Conservation (phyloP, 495 filamentous ascomycete genomes). For the Penicillium egyptiacum region DNA sequence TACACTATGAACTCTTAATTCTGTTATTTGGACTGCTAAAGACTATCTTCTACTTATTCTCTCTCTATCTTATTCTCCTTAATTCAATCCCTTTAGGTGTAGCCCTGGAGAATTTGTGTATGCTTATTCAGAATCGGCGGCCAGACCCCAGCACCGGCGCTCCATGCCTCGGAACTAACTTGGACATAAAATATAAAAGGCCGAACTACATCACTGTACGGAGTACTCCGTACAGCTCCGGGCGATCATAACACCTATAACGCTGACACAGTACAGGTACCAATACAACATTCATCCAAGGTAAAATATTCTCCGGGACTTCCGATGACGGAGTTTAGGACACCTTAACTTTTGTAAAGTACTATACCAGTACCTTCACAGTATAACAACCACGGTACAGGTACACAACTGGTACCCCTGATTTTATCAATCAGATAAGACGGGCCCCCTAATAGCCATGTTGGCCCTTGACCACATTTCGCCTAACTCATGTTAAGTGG, state of each 20-base stretch:
- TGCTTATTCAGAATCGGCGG: conserved; percentile 4
- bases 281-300: background rate
- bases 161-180: background rate
- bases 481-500: conserved; percentile 14
- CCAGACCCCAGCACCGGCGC: background rate
- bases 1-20: too few relatives aligned
- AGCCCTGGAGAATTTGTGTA: background rate
- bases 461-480: conserved; percentile 8
- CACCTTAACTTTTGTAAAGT: background rate
- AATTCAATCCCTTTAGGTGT: background rate
- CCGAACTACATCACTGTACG: too few relatives aligned
- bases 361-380: background rate
- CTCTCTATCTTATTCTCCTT: conserved; percentile 1
- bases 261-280: background rate
- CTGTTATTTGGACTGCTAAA: too few relatives aligned
- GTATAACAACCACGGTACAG: background rate
- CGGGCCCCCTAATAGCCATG: background rate
- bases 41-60: background rate
- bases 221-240: too few relatives aligned
- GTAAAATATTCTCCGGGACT: background rate
- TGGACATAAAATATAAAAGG: too few relatives aligned
- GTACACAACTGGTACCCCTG: conserved; percentile 3
- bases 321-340: conserved; percentile 35
- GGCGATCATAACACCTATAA: too few relatives aligned
- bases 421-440: conserved; percentile 36